Conservation (phyloP, 257 asterid genomes). For the Echites panduratus region DNA sequence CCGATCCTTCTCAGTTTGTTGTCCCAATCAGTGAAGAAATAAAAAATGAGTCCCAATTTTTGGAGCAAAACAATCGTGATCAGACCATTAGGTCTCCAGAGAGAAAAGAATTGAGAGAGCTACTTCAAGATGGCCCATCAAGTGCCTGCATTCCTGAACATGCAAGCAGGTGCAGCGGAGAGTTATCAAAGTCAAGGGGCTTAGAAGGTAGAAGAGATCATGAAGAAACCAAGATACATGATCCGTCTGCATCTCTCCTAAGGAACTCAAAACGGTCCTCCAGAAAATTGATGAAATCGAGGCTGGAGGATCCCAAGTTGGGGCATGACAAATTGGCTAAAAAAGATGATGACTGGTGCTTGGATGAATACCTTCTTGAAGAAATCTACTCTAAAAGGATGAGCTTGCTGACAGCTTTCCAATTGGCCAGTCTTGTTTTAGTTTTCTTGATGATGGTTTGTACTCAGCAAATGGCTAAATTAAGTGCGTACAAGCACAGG, state of each 20-base stretch:
- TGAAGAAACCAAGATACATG: not conserved
- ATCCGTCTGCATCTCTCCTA: not conserved
- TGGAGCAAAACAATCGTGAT: not conserved
- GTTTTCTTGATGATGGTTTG: conserved; percentile 16
- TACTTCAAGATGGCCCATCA: not conserved
- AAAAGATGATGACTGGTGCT: conserved; percentile 16
- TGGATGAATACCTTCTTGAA: conserved; percentile 12
- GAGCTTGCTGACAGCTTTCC: conserved; percentile 8
- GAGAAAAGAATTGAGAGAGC: not conserved
- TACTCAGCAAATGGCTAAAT: conserved; percentile 7
- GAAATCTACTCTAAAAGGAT: conserved; percentile 7
- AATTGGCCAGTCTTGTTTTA: conserved; percentile 24
- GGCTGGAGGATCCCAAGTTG: conserved; percentile 8
- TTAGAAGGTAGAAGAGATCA: not conserved
- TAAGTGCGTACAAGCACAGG: conserved; percentile 10
- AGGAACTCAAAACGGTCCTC: conserved; percentile 2
- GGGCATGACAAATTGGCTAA: not conserved
- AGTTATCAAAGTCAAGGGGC: not conserved
- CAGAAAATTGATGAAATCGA: conserved; percentile 9
- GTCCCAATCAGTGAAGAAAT: not conserved
- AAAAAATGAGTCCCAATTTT: not conserved
- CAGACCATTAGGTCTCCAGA: not conserved
- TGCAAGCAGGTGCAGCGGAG: not conserved
- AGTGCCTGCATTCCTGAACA: not conserved
- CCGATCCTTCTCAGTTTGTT: conserved; percentile 3